Base-by-base conservation (phyloP, 106 monocot species). In the Phalaenopsis aphrodite region DNA sequence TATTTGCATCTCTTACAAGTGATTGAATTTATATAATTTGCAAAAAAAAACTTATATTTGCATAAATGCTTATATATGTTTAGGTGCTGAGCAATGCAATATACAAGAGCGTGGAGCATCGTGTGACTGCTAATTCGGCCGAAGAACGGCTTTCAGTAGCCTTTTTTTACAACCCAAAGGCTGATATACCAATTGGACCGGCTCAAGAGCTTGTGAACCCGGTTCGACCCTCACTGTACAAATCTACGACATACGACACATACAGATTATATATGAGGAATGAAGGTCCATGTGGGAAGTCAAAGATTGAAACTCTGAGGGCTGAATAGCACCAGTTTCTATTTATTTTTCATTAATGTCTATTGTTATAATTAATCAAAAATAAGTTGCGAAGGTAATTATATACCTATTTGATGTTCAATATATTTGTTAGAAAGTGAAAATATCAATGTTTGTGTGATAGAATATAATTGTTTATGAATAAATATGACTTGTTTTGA, bases 91-190 rank as follows among this genome's bases (percentile, higher is more conserved):
- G 83, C 77, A 93, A 93, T 77, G 86, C 82, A 1, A 74, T 45
- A 3, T 93, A 88, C 84, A 88, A 82, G 81, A 93, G 92, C 79
- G 84, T 90, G 58, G 92, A 93, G 78, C 92, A 93, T 78, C 79
- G 92, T 14, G 90, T 88, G 84, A 30, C 82, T 47, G 82, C 78
- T 37, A 93, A 93, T 46, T 56, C 90, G 30, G n/a, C 19, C 15
- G 43, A 55, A 2, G 92, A 93, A 55, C 80, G 92, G n/a, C 30
- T 93, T 0, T 93, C 92, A 3, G 10, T 93, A 15, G 92, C 86
- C 45, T 80, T 88, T 79, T 89, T 90, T 84, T 92, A 85, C 86
- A 92, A 90, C 81, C 92, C 92, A 6, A 84, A 41, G 43, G 79
- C 81, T 24, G 90, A 93, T 57, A 5, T 93, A 2, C 88, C 86